phyloP scores from a whole-genome alignment of 2,329 filamentous ascomycete genomes.

The Sporothrix dimorphospora region DNA sequence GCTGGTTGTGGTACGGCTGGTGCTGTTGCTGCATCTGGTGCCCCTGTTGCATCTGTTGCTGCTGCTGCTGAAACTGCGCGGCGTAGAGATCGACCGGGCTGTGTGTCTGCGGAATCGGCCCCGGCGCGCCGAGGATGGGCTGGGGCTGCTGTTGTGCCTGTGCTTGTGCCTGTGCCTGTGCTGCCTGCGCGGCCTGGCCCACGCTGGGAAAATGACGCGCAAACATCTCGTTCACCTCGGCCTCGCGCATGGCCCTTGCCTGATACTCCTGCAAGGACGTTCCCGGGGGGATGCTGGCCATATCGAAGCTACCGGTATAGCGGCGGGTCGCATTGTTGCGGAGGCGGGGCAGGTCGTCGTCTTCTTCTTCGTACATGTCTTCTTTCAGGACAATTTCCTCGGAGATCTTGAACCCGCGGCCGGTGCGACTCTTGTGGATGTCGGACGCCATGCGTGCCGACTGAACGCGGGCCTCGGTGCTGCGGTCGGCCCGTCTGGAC shows the following conservation, averaged over 20 bases:
- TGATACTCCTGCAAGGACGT: neutral
- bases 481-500: slow-evolving; percentile 82
- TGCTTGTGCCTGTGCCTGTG: neutral
- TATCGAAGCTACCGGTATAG: neutral
- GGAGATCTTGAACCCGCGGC: slow-evolving; percentile 77
- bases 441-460: slow-evolving; percentile 87
- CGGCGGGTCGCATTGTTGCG: neutral
- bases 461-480: slow-evolving; percentile 83
- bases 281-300: neutral
- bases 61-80: neutral
- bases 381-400: slow-evolving; percentile 87
- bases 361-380: slow-evolving; percentile 96
- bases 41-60: neutral
- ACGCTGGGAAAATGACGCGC: neutral
- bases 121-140: too few species aligned
- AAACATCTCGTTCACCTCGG: slow-evolving; percentile 14
- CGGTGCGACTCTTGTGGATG: slow-evolving; percentile 86
- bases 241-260: neutral
- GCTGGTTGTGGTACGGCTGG: neutral
- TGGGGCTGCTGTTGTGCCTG: neutral
- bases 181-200: neutral
- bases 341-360: slow-evolving; percentile 72
- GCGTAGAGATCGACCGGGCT: neutral
- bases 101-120: neutral
- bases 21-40: neutral